Base-by-base conservation (phyloP, 805 yeast species). In the Kazachstania kunashirensis region DNA sequence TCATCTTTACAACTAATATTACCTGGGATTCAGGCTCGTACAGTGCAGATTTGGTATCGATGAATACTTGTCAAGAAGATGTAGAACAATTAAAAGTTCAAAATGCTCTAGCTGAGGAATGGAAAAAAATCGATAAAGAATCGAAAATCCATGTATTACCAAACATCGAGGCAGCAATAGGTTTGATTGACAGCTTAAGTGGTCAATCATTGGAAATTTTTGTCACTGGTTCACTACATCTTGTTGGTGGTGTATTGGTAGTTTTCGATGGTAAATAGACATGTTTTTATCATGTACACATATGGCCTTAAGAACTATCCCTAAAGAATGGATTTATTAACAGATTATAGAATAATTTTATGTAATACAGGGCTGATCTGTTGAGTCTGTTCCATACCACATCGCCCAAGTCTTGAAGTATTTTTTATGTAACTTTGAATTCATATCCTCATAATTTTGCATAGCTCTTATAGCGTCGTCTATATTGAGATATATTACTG, bases 181-280 rank as follows among this genome's bases (percentile, higher is more conserved):
- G 69, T 67, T 33, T 70, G 65, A 46, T 70, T 75, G 34, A 69
- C 18, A 50, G 31, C 36, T 35, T 23, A 46, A 25, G 42, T 19
- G 43, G 47, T 5, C 57, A 54, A 6, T 48, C 50, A 1, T 60
- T 75, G 16, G 86, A 85, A 44, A 94, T 85, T 2, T 81, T 86
- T 62, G 96, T 86, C 0, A 82, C 94, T 41, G 99, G 99, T 1
- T 86, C 96, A 5, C 66, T 92, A 45, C 96, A 89, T 56, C 65
- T 94, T 39, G 95, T 92, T 9, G 99, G 99, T 13, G 98, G 97
- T 0, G 72, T 92, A 39, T 61, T 92, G 26, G 86, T 85, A 3
- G 96, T 88, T 5, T 62, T 85, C 29, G 96, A 89, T 36, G 34
- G 27, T 3, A 26, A 31, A 19, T 17, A 21, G 12, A 21, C 11